phyloP scores from a whole-genome alignment of 768 basidiomycete genomes.

The Rossbeevera mucosa region DNA sequence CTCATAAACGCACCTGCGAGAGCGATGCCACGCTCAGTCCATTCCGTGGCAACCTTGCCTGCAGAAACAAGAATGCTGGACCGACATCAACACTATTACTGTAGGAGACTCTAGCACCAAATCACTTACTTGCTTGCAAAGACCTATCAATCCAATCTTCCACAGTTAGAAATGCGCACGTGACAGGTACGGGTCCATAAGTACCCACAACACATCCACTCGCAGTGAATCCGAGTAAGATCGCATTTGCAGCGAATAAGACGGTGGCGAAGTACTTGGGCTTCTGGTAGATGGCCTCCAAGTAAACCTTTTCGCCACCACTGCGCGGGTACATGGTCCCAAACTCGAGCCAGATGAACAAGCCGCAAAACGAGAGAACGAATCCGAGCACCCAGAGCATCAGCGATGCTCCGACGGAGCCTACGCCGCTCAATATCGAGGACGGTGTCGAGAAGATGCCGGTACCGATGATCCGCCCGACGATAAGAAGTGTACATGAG shows the following conservation, averaged over 20 bases:
- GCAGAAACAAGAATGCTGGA: constrained; percentile 47
- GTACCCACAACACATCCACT: constrained; percentile 43
- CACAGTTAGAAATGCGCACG: not conserved
- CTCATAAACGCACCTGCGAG: constrained; percentile 40
- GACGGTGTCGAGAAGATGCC: constrained; percentile 65
- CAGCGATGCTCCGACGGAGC: constrained; percentile 55
- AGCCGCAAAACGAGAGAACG: constrained; percentile 51
- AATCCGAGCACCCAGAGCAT: constrained; percentile 65
- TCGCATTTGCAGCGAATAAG: constrained; percentile 45
- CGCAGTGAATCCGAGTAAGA: constrained; percentile 41
- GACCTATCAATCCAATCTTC: constrained; percentile 13
- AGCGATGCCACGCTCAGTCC: constrained; percentile 57
- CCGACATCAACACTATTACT: not conserved
- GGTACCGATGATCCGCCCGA: constrained; percentile 57
- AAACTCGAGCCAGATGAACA: constrained; percentile 61
- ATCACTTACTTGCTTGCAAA: constrained; percentile 34
- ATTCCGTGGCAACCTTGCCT: constrained; percentile 36
- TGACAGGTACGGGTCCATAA: not conserved
- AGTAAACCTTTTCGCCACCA: constrained; percentile 60
- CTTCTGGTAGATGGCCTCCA: constrained; percentile 49
- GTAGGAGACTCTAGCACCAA: not conserved
- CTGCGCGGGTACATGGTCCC: constrained; percentile 62
- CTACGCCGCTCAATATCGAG: constrained; percentile 52
- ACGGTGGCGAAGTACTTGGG: constrained; percentile 47
- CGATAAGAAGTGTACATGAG: constrained; percentile 53